Base-by-base conservation (phyloP, 139 green algal genomes). In the Auxenochlorella pyrenoidosa region DNA sequence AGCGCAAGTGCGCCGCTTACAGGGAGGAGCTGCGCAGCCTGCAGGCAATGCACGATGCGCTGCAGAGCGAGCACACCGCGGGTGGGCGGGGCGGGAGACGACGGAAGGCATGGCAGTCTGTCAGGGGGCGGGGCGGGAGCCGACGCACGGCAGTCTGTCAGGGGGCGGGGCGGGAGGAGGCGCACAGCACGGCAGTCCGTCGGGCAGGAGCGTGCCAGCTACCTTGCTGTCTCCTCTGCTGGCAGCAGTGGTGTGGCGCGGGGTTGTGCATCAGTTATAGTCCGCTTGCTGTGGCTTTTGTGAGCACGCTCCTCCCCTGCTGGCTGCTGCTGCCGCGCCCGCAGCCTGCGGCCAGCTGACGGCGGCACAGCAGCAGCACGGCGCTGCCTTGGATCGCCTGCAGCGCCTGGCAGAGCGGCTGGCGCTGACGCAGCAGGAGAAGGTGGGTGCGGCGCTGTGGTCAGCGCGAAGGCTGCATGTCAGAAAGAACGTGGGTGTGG, bases 261-360 rank as follows among this genome's bases (percentile, higher is more conserved):
- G n/a, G n/a, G n/a, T n/a, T n/a, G n/a, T n/a, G 59, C 59, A 68
- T 68, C 8, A 28, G 13, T 3, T 28, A 6, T 6, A n/a, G 59
- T 12, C 59, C 16, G 3, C 24, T 3, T 68, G 22, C 59, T n/a
- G 22, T 68, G 22, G 22, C 21, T 3, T 68, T 3, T 68, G 59
- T n/a, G 24, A 68, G 12, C 59, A 3, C 13, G 4, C 8, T 12
- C 3, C 59, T 68, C 8, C 16, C 41, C 28, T 6, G 34, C 75
- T 44, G 3, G 30, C 41, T 16, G 26, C 43, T 30, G 44, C 44
- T 51, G 19, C 43, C 36, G 1, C 15, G 5, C 15, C 5, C 34
- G 73, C 72, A 75, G 70, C 73, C 24, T 79, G 73, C n/a, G 85
- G 75, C 60, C 85, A 88, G 75, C 85, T 88, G 60, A 79, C 85